Percentiles rank a stretch among this genome's conserved stretches.
Evolutionary conservation across 495 filamentous ascomycete species (phyloP).

Genomic region (Trichocladium uniseriatum): DNA sequence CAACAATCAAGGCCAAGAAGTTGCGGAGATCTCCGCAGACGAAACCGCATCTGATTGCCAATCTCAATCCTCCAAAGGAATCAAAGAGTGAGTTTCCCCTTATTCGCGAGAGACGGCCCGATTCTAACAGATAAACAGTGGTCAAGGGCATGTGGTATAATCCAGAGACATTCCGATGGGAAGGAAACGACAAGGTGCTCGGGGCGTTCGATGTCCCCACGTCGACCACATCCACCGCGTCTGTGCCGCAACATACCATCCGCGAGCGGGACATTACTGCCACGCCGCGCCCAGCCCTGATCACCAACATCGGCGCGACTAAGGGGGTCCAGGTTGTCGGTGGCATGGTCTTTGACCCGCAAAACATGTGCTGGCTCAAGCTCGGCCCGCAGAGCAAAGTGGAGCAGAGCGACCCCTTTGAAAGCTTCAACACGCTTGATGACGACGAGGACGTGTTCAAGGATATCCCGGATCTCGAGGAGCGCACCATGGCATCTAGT

Average conservation of each 20-base stretch:
- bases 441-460: conserved; percentile 49
- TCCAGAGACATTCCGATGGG: conserved; percentile 73
- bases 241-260: conserved; percentile 39
- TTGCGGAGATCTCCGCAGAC: conserved; percentile 43
- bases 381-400: conserved; percentile 39
- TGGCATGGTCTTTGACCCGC: conserved; percentile 95
- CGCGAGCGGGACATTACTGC: conserved; percentile 42
- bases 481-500: conserved; percentile 35
- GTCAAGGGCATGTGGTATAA: conserved; percentile 96
- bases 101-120: not conserved
- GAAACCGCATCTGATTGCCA: conserved; percentile 44
- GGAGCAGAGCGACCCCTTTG: conserved; percentile 42
- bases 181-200: conserved; percentile 85
- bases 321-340: conserved; percentile 83
- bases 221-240: conserved; percentile 38
- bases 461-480: conserved; percentile 47
- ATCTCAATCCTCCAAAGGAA: conserved; percentile 39
- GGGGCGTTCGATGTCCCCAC: conserved; percentile 58
- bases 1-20: conserved; percentile 46
- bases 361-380: conserved; percentile 92
- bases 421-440: conserved; percentile 73
- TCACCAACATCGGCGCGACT: conserved; percentile 69
- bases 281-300: conserved; percentile 81
- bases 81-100: conserved; percentile 35
- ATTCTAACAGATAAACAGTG: conserved; percentile 37